These are phyloP conservation scores for Calonectria fujianensis DNA, from an alignment of 2,329 filamentous ascomycete species.

Conservation along the genomic window DNA sequence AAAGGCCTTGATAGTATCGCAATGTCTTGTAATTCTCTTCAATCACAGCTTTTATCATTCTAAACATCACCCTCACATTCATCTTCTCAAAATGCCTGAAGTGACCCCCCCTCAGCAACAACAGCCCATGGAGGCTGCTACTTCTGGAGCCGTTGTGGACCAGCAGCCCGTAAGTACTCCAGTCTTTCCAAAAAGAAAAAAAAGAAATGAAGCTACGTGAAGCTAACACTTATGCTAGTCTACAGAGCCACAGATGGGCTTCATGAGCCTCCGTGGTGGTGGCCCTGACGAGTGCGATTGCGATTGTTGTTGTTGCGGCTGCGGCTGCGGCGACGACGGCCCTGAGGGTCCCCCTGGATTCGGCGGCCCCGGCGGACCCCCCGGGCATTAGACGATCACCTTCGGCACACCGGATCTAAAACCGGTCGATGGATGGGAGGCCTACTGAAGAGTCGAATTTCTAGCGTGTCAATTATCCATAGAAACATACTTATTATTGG, in stretches of 20 bases:
- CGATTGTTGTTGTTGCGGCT: slow-evolving; percentile 17
- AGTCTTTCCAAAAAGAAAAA: not conserved
- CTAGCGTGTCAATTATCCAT: not conserved
- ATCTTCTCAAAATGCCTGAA: slow-evolving; percentile 5
- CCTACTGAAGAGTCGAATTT: not conserved
- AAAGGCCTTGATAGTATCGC: not conserved
- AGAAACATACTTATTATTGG: not conserved
- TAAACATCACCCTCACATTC: not conserved
- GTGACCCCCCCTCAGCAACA: slow-evolving; percentile 14
- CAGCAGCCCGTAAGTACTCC: not conserved
- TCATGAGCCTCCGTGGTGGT: slow-evolving; percentile 14
- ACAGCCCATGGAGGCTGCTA: slow-evolving; percentile 3
- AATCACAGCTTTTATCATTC: too few relatives aligned
- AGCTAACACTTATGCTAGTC: not conserved
- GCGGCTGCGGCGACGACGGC: slow-evolving; percentile 10
- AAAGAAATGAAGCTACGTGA: too few relatives aligned
- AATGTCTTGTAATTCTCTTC: not conserved
- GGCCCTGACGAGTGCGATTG: slow-evolving; percentile 13
- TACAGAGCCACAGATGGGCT: slow-evolving; percentile 6
- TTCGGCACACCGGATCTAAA: too few relatives aligned
- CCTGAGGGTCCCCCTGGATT: slow-evolving; percentile 6
- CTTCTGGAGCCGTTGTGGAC: not conserved
- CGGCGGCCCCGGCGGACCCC: slow-evolving; percentile 4
- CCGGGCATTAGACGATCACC: not conserved
- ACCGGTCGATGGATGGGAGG: not conserved